A percentile compares a stretch with the other conserved stretches of the same genome.
phyloP scores from a whole-genome alignment of 768 basidiomycete species.

The Tulasnella sp. region DNA sequence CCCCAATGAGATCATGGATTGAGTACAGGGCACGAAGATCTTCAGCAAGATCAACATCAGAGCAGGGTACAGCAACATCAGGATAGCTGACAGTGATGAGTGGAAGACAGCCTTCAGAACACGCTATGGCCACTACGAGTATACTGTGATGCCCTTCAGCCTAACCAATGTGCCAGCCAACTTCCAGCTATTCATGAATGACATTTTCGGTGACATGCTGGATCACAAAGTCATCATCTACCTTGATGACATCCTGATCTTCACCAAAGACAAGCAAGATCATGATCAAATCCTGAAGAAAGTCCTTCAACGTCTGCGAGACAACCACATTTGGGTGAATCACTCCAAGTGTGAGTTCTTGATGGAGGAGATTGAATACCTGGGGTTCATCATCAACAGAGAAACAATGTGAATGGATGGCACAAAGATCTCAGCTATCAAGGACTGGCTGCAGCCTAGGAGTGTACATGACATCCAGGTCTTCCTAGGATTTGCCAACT shows the following conservation, averaged over 20 bases:
- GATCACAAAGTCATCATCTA: constrained; percentile 18
- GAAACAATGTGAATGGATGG: constrained; percentile 20
- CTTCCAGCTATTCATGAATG: constrained; percentile 19
- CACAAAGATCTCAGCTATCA: constrained; percentile 22
- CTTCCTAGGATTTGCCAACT: constrained; percentile 27
- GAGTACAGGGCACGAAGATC: not conserved
- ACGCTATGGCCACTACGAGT: constrained; percentile 18
- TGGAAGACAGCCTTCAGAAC: constrained; percentile 17
- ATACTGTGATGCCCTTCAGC: constrained; percentile 24
- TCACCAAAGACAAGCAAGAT: constrained; percentile 8
- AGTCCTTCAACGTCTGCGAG: constrained; percentile 10
- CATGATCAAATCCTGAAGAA: constrained; percentile 1
- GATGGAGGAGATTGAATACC: constrained; percentile 1
- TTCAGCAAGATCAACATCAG: constrained; percentile 11
- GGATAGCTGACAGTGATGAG: constrained; percentile 9
- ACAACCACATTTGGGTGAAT: not conserved
- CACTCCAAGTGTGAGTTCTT: constrained; percentile 11
- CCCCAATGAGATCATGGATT: not conserved
- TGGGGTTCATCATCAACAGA: constrained; percentile 10
- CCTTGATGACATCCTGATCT: constrained; percentile 20
- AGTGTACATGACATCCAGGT: constrained; percentile 20
- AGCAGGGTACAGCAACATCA: constrained; percentile 5
- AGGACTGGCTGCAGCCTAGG: constrained; percentile 21
- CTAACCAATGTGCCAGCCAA: constrained; percentile 15
- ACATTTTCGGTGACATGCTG: constrained; percentile 19